These are phyloP conservation scores for Chlamydomonas incerta DNA, from an alignment of 139 green algal genomes.

Conservation along the genomic window DNA sequence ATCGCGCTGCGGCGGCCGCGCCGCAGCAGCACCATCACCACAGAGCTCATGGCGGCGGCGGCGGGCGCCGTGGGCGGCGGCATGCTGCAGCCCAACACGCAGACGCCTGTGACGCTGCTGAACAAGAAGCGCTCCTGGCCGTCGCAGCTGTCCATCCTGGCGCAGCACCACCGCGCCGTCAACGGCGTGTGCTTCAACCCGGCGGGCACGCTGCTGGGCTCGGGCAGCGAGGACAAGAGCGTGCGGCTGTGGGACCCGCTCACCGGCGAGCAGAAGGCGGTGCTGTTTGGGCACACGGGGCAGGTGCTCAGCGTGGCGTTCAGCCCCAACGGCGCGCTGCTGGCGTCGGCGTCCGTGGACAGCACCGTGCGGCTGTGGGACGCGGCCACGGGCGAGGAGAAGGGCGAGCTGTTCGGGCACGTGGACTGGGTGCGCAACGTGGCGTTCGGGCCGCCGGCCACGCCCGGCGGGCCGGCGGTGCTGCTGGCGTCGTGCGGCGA, in stretches of 20 bases:
- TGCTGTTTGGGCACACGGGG: slow-evolving; percentile 40
- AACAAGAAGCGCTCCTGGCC: slow-evolving; percentile 40
- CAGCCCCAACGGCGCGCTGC: slow-evolving; percentile 30
- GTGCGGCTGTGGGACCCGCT: slow-evolving; percentile 50
- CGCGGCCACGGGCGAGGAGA: slow-evolving; percentile 32
- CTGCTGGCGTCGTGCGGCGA: slow-evolving; percentile 31
- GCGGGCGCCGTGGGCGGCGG: neutral
- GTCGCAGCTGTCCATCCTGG: slow-evolving; percentile 40
- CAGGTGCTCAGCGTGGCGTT: slow-evolving; percentile 38
- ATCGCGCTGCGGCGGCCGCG: slow-evolving; percentile 25
- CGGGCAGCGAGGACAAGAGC: slow-evolving; percentile 36
- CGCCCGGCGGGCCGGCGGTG: neutral
- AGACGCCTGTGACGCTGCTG: slow-evolving; percentile 18
- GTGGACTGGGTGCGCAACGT: slow-evolving; percentile 40
- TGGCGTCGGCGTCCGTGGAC: slow-evolving; percentile 44
- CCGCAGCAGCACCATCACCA: slow-evolving; percentile 34
- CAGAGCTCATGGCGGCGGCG: slow-evolving; percentile 9
- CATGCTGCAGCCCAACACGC: too few relatives aligned
- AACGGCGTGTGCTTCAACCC: slow-evolving; percentile 42
- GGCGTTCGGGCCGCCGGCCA: neutral
- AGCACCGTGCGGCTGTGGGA: slow-evolving; percentile 51
- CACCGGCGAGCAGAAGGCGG: slow-evolving; percentile 41
- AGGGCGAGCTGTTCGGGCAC: slow-evolving; percentile 29
- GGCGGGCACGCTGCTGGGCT: slow-evolving; percentile 46
- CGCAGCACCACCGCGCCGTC: slow-evolving; percentile 36